A percentile compares a stretch with the other conserved stretches of the same genome.
Conservation (phyloP, 129 eudicot species). For the Oenanthe sinensis region DNA sequence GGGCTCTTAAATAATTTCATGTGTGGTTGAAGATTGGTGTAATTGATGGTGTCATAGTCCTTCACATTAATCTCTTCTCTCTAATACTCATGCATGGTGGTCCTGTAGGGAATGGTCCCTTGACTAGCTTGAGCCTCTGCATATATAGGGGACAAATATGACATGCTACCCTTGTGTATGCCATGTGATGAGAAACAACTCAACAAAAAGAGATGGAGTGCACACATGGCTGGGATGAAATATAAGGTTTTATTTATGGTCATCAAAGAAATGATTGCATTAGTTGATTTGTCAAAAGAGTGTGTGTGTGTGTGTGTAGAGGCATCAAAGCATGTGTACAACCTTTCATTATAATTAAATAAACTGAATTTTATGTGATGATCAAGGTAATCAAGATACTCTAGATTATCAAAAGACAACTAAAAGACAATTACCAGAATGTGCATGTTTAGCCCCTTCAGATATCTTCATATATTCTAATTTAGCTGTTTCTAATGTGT, state of each 20-base stretch:
- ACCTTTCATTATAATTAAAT: background rate
- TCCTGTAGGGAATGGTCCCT: constrained; percentile 23
- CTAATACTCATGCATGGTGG: constrained; percentile 16
- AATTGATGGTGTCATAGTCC: constrained; percentile 12
- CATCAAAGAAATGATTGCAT: background rate
- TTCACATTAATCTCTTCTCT: constrained; percentile 5
- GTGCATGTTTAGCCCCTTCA: background rate
- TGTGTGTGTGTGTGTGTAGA: background rate
- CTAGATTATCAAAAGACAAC: constrained; percentile 7
- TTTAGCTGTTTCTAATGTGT: background rate
- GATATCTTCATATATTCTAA: background rate
- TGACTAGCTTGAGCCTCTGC: constrained; percentile 13
- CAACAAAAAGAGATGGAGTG: constrained; percentile 5
- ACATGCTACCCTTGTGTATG: constrained; percentile 9
- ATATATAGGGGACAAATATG: constrained; percentile 16
- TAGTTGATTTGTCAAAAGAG: background rate
- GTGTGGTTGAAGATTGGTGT: constrained; percentile 12
- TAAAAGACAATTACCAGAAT: constrained; percentile 17
- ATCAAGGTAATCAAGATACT: constrained; percentile 9
- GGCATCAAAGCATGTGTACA: background rate
- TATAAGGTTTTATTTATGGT: background rate
- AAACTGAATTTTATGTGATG: constrained; percentile 8
- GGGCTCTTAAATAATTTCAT: background rate
- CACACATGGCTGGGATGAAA: background rate
- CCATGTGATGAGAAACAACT: constrained; percentile 16